Base-by-base conservation (phyloP, 352 stramenopile species). In the Nothophytophthora sp. region DNA sequence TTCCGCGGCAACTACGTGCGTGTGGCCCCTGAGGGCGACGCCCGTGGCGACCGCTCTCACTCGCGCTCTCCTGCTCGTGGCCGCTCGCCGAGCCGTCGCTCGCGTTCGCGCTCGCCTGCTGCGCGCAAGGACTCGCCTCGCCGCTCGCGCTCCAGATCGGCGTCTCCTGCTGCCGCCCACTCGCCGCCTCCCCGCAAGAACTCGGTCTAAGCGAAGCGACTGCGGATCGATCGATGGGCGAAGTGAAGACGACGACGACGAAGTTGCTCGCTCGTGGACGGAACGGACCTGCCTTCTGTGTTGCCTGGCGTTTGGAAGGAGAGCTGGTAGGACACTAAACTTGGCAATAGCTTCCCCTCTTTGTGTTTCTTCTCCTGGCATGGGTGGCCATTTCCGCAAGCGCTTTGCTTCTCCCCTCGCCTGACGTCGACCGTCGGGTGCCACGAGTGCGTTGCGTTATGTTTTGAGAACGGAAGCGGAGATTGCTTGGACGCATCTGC, bases 1-100 rank as follows among this genome's bases (percentile, higher is more conserved):
- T 95, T 95, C 70, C 81, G 81, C 45, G 84, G 84, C 53, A 88
- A 76, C 59, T 92, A 89, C 56, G 81, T 95, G 24, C 81, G 84
- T 30, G 75, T 95, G 44, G 70, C 74, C 6, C 54, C 77, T n/a
- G 75, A 84, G 43, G 63, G 54, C 19, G 62, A 66, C 42, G 63
- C 49, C n/a, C 51, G n/a, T n/a, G n/a, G 50, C 42, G 56, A 46
- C 15, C 73, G 76, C 51, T 82, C 67, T 24, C 82, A 80, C 48
- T 90, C 79, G 50, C 71, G 72, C 43, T 90, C 81, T 8, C 79
- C 71, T 18, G 70, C 73, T 18, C 79, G 76, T 57, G 69, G 65
- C 29, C 68, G 63, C 27, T 90, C 78, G n/a, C 76, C 74, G 24
- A 56, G 30, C 48, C 77, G 73, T 60, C 78, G 76, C 40, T 89